Evolutionary conservation across 139 green algal genomes (phyloP), one percentile per base, ranked within the genome.

Genomic region (Ostreobium quekettii): DNA sequence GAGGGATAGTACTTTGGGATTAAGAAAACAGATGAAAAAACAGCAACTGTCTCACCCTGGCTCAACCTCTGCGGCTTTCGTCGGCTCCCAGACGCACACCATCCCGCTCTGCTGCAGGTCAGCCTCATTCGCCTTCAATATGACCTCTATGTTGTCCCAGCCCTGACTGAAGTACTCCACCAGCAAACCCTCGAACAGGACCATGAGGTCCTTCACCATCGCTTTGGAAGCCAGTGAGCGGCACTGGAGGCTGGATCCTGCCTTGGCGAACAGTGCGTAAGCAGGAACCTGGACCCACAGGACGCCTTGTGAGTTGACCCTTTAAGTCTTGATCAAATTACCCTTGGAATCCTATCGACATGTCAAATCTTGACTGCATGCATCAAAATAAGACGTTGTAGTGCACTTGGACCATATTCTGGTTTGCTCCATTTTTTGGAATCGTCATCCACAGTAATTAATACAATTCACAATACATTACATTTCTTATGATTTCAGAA

Each of bases 111-210:
- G 15, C 19, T 53, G 11, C 42, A 74, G 72, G 19, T 66, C 19
- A 37, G 47, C 28, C 19, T 47, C 31, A 15, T 74, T 78, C 11
- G 72, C 58, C 11, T 46, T 46, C 28, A 60, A 46, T n/a, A 78
- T 38, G 24, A 68, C 59, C 22, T 76, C 70, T 37, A 76, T 29
- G 2, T 60, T 46, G 60, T 81, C 66, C 76, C 76, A 81, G 60
- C 74, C 69, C 60, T 75, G 70, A 60, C 61, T 67, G 26, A 81
- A 57, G 60, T 81, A 81, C 67, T 81, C 76, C 48, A 73, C 31
- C 61, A 81, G 39, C 1, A 81, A 59, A 57, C 42, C 66, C 60
- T 81, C 76, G 19, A 81, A 36, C 62, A 78, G 57, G 33, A 73
- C 36, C 66, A 81, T 75, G 37, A 81, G 42, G 15, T 71, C 46